phyloP scores from a whole-genome alignment of 345 rosid species.

The Boechera retrofracta region DNA sequence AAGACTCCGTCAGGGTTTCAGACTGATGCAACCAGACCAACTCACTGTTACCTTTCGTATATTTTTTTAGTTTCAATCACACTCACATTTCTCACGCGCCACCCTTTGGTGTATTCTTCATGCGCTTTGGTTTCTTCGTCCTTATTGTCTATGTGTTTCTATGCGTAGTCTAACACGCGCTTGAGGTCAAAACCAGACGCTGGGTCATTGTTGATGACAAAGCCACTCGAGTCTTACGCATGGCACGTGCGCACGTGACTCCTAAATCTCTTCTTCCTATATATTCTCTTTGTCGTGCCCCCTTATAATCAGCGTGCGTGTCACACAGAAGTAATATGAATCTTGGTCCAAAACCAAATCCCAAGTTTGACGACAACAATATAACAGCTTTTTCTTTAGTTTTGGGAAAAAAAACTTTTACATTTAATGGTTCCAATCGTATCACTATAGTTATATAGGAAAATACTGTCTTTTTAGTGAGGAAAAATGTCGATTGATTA shows the following conservation, averaged over 20 bases:
- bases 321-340: slow-evolving; percentile 26
- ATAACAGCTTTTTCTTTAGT: neutral
- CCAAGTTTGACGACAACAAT: slow-evolving; percentile 34
- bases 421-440: neutral
- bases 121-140: neutral
- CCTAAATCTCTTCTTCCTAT: slow-evolving; percentile 47
- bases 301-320: slow-evolving; percentile 44
- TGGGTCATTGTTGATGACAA: slow-evolving; percentile 27
- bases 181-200: slow-evolving; percentile 16
- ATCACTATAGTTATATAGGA: neutral
- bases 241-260: slow-evolving; percentile 92
- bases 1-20: slow-evolving; percentile 41
- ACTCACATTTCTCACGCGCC: slow-evolving; percentile 28
- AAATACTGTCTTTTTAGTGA: neutral
- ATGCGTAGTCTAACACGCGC: slow-evolving; percentile 15
- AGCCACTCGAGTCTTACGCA: slow-evolving; percentile 43
- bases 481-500: slow-evolving; percentile 14
- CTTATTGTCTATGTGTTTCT: neutral
- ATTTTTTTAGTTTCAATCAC: neutral
- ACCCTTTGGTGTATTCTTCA: neutral
- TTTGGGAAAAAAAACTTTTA: neutral
- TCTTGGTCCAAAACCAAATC: slow-evolving; percentile 38
- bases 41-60: slow-evolving; percentile 19
- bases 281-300: slow-evolving; percentile 45
- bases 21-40: slow-evolving; percentile 45